Evolutionary conservation across 192 early-diverging fungal genomes (phyloP).

Genomic region (Obelidium mucronatum): DNA sequence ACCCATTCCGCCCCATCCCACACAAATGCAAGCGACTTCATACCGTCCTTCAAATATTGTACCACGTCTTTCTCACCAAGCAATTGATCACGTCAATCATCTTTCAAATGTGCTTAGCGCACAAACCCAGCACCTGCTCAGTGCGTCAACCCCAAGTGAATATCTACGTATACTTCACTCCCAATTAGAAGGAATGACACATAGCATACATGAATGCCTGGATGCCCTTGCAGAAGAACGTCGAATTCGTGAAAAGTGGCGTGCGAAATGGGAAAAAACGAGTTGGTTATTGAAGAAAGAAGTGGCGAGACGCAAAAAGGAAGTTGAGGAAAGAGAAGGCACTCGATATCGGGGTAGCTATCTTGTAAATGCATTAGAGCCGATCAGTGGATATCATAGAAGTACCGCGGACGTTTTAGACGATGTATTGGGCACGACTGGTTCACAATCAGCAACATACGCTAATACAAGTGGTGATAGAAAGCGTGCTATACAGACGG

Average conservation of each 20-base stretch:
- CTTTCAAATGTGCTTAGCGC: conserved; percentile 29
- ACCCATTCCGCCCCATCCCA: not conserved
- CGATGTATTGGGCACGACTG: not conserved
- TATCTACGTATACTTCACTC: conserved; percentile 41
- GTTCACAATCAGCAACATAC: not conserved
- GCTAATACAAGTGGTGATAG: no score
- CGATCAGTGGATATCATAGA: not conserved
- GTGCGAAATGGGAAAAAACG: conserved; percentile 29
- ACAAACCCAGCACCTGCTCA: conserved; percentile 46
- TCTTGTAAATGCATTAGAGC: conserved; percentile 26
- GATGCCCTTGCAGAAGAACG: conserved; percentile 47
- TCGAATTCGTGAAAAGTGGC: conserved; percentile 30
- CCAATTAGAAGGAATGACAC: conserved; percentile 42
- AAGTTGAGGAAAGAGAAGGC: conserved; percentile 7
- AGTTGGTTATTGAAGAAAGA: conserved; percentile 18
- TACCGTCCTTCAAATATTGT: conserved; percentile 28
- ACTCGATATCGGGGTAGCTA: conserved; percentile 4
- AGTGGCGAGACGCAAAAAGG: not conserved
- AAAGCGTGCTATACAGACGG: no score
- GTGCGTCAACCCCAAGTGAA: conserved; percentile 23
- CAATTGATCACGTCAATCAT: conserved; percentile 31
- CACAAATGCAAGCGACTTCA: conserved; percentile 5
- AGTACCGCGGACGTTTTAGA: not conserved
- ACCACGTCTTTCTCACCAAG: conserved; percentile 19
- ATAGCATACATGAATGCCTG: conserved; percentile 40